Conservation (phyloP, 2,329 filamentous ascomycete species). For the Cryphonectria carpinicola region DNA sequence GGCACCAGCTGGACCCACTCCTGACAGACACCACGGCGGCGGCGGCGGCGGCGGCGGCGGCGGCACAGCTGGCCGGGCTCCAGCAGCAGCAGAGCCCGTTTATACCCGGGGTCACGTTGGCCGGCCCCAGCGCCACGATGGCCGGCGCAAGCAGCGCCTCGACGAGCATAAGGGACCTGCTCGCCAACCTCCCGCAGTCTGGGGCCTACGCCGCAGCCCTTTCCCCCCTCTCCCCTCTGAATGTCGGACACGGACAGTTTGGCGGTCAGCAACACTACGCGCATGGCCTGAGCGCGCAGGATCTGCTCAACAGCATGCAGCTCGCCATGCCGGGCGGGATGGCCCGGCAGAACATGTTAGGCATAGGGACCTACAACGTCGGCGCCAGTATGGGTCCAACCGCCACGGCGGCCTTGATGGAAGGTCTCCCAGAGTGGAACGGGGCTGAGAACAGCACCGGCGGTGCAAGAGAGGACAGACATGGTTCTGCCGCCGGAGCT, state of each 20-base stretch:
- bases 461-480: conserved; percentile 30
- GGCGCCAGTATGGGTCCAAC: conserved; percentile 38
- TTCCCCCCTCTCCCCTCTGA: conserved; percentile 57
- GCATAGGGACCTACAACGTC: conserved; percentile 47
- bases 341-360: conserved; percentile 58
- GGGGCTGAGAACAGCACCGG: conserved; percentile 41
- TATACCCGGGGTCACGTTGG: conserved; percentile 42
- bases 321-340: conserved; percentile 47
- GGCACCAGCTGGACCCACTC: conserved; percentile 42
- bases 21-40: conserved; percentile 41
- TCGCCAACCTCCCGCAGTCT: conserved; percentile 45
- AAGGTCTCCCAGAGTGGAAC: conserved; percentile 48
- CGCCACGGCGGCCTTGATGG: conserved; percentile 44
- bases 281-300: conserved; percentile 51
- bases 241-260: conserved; percentile 40
- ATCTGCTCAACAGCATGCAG: conserved; percentile 47
- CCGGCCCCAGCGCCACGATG: conserved; percentile 45
- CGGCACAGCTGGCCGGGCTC: conserved; percentile 41
- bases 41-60: no score
- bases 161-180: conserved; percentile 43
- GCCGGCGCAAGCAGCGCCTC: conserved; percentile 47
- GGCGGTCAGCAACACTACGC: conserved; percentile 42
- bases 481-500: conserved; percentile 32
- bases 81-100: conserved; percentile 49
- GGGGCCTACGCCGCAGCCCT: conserved; percentile 49